Conservation (phyloP, 768 basidiomycete genomes). For the Xerocomellus dryophilus region DNA sequence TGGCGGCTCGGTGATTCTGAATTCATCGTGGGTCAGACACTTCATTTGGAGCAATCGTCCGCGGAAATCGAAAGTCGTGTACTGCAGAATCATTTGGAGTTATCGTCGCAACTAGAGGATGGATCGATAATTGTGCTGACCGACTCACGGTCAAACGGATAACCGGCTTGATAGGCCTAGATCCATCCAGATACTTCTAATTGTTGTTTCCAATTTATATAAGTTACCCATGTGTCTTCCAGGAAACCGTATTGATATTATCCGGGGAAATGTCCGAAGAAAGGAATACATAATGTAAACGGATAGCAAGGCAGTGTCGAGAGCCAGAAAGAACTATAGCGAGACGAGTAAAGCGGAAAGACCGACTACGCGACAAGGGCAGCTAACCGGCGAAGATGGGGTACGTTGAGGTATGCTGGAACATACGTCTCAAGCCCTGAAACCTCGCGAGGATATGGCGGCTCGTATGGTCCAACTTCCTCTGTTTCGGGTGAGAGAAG, state of each 20-base stretch:
- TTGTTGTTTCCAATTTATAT: background rate
- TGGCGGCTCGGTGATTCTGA: background rate
- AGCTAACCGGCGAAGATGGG: conserved; percentile 83
- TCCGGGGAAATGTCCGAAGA: conserved; percentile 3
- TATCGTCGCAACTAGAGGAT: conserved; percentile 54
- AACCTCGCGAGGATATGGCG: conserved; percentile 91
- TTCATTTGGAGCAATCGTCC: conserved; percentile 37
- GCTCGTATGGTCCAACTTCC: conserved; percentile 93
- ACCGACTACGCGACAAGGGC: conserved; percentile 69
- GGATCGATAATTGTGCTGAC: conserved; percentile 35
- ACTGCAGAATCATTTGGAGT: conserved; percentile 47
- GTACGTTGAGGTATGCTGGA: conserved; percentile 86
- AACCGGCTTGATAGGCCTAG: background rate
- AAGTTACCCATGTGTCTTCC: conserved; percentile 1
- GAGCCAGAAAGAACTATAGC: background rate
- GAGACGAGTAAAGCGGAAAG: background rate
- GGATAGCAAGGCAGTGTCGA: conserved; percentile 6
- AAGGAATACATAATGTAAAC: conserved; percentile 22
- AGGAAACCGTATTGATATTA: conserved; percentile 16
- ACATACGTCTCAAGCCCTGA: conserved; percentile 96
- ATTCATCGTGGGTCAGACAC: conserved; percentile 38
- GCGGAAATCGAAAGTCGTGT: conserved; percentile 24
- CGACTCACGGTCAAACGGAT: background rate
- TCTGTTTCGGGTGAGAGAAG: conserved; percentile 95
- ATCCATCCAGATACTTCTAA: background rate